Evolutionary conservation across 2,329 filamentous ascomycete species (phyloP), one percentile per base, ranked within the genome.

Genomic region (Chaetomiaceae sp.): DNA sequence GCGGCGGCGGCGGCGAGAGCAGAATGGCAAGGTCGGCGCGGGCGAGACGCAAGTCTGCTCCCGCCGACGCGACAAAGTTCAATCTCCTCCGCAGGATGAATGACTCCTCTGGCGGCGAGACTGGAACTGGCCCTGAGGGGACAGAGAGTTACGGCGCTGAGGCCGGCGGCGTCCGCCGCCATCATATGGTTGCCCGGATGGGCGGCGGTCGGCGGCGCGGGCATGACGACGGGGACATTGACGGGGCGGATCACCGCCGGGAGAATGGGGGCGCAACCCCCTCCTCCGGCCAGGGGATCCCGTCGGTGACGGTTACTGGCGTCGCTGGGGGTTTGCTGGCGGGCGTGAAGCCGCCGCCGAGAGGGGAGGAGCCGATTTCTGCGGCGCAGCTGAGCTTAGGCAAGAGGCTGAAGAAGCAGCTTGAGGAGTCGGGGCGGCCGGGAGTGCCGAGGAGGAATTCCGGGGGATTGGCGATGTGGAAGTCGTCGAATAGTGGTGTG

Each of bases 351-450:
- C 61, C 65, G 21, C 58, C 60, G 8, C 49, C 56, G 7, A 62
- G 64, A 6, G 64, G 62, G 3, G 65, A 65, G 20, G 64, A 66
- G 21, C 67, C 69, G 1, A 50, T 71, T 18, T 73, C 69, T 4
- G 70, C 72, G 38, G 75, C 78, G 9, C 68, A 70, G 48, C 65
- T 80, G 60, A 80, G 75, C 48, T 66, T 81, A 34, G 76, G 76
- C 5, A 75, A 71, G 55, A 70, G 77, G 60, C 62, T 81, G 20
- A 76, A 73, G 62, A 77, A 73, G 58, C 74, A 74, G 23, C 72
- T 75, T 1, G 74, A 72, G 1, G 67, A 71, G 7, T 76, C 74
- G 72, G 74, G 74, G 10, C 70, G 75, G 45, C 69, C 72, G 20
- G 69, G 74, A 16, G 73, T 71, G 54, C 41, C 74, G 50, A 68